Conservation (phyloP, 805 yeast genomes). For the Myxozyma udenii region DNA sequence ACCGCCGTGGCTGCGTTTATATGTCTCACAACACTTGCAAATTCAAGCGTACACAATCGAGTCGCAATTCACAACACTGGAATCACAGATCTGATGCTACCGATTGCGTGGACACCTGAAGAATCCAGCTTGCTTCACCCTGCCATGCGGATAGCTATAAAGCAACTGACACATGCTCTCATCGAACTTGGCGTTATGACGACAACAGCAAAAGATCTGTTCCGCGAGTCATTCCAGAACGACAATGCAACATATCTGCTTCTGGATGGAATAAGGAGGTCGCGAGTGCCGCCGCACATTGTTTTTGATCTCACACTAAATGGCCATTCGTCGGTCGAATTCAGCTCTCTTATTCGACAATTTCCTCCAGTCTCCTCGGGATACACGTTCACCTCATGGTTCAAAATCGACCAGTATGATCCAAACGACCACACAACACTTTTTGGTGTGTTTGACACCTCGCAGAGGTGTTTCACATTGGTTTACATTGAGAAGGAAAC, state of each 20-base stretch:
- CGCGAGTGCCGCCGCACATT: constrained; percentile 27
- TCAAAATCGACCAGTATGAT: constrained; percentile 28
- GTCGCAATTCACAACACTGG: constrained; percentile 19
- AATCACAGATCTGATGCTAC: constrained; percentile 12
- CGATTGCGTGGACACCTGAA: constrained; percentile 11
- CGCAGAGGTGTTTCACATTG: constrained; percentile 27
- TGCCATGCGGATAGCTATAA: neutral
- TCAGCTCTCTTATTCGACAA: constrained; percentile 19
- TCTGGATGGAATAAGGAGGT: constrained; percentile 12
- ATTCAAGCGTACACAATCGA: constrained; percentile 13
- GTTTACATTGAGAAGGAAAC: constrained; percentile 31
- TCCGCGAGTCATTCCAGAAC: constrained; percentile 12
- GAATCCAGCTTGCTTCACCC: constrained; percentile 4
- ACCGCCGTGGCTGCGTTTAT: constrained; percentile 19
- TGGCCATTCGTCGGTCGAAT: constrained; percentile 25
- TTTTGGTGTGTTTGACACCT: constrained; percentile 28
- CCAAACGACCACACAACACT: constrained; percentile 23
- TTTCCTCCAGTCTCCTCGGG: constrained; percentile 26
- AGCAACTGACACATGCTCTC: constrained; percentile 4
- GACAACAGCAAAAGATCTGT: constrained; percentile 19
- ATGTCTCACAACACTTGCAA: constrained; percentile 10
- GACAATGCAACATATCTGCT: constrained; percentile 14
- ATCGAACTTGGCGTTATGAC: constrained; percentile 26
- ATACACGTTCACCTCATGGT: constrained; percentile 30
- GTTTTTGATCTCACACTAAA: constrained; percentile 24